phyloP scores from a whole-genome alignment of 106 monocot species.

The Ottelia alismoides region DNA sequence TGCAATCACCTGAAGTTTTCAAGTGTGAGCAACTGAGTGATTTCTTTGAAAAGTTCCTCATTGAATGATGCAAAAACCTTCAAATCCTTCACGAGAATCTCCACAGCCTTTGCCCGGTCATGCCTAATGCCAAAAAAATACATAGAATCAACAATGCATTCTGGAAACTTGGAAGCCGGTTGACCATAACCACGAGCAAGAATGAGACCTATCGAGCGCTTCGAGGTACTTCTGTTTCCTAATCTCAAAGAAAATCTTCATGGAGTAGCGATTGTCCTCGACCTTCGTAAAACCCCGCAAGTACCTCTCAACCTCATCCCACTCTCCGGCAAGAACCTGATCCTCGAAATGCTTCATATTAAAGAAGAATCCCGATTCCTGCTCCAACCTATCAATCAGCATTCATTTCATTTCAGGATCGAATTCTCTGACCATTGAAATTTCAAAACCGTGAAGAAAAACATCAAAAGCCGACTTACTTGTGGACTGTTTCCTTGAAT shows the following conservation, averaged over 20 bases:
- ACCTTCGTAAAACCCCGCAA: slow-evolving; percentile 83
- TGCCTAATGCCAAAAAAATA: slow-evolving; percentile 23
- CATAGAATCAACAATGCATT: not conserved
- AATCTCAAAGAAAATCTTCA: slow-evolving; percentile 98
- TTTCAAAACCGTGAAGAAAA: not conserved
- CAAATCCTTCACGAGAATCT: slow-evolving; percentile 90
- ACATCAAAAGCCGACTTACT: slow-evolving; percentile 17
- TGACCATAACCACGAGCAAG: not conserved
- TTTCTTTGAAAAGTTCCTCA: slow-evolving; percentile 95
- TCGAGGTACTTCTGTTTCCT: slow-evolving; percentile 98
- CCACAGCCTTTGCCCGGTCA: slow-evolving; percentile 85
- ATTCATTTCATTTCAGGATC: too few species aligned
- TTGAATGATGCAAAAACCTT: slow-evolving; percentile 92
- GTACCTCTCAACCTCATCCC: slow-evolving; percentile 93
- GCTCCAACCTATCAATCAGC: slow-evolving; percentile 80
- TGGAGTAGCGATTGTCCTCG: slow-evolving; percentile 86
- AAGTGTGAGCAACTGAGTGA: slow-evolving; percentile 81
- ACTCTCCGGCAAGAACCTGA: slow-evolving; percentile 76
- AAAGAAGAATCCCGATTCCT: slow-evolving; percentile 91
- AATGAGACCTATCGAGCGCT: slow-evolving; percentile 84
- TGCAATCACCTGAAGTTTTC: slow-evolving; percentile 96
- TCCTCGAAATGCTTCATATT: slow-evolving; percentile 98
- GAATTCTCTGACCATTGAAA: not conserved
- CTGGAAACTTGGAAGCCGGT: not conserved
- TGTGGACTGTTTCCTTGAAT: slow-evolving; percentile 97